phyloP scores from a whole-genome alignment of 441 rosid species.

The Monsonia emarginata region DNA sequence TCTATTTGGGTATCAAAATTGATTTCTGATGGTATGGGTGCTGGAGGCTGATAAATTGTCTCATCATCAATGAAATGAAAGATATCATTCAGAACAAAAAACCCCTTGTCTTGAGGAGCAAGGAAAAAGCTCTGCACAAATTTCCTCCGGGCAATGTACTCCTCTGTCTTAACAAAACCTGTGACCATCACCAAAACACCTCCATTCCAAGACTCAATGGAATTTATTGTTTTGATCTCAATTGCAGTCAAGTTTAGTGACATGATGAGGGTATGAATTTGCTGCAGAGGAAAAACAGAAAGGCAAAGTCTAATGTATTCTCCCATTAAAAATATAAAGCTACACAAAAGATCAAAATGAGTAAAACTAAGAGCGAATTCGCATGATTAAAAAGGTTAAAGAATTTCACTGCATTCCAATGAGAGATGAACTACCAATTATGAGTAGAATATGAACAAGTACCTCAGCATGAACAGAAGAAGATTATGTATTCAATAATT shows the following conservation, averaged over 20 bases:
- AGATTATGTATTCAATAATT: no score
- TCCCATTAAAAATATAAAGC: background rate
- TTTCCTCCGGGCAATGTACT: conserved; percentile 34
- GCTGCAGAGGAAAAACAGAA: conserved; percentile 25
- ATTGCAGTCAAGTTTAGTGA: conserved; percentile 52
- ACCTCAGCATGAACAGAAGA: background rate
- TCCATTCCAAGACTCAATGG: conserved; percentile 53
- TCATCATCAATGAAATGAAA: conserved; percentile 51
- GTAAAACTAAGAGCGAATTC: background rate
- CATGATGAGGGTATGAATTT: conserved; percentile 47
- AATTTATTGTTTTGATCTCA: conserved; percentile 64
- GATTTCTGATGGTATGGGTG: conserved; percentile 36
- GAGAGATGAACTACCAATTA: background rate
- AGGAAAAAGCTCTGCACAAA: conserved; percentile 63
- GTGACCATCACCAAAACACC: conserved; percentile 56
- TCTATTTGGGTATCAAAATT: conserved; percentile 35
- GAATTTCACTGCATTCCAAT: background rate
- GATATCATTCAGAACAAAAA: conserved; percentile 55
- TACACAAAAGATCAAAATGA: background rate
- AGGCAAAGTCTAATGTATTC: background rate
- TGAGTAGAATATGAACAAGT: background rate
- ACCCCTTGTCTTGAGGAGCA: conserved; percentile 66
- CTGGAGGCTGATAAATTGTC: conserved; percentile 27
- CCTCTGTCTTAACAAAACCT: conserved; percentile 51
- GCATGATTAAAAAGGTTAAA: background rate